phyloP scores from a whole-genome alignment of 2,329 filamentous ascomycete species.

The Teratosphaeria epicoccoides region DNA sequence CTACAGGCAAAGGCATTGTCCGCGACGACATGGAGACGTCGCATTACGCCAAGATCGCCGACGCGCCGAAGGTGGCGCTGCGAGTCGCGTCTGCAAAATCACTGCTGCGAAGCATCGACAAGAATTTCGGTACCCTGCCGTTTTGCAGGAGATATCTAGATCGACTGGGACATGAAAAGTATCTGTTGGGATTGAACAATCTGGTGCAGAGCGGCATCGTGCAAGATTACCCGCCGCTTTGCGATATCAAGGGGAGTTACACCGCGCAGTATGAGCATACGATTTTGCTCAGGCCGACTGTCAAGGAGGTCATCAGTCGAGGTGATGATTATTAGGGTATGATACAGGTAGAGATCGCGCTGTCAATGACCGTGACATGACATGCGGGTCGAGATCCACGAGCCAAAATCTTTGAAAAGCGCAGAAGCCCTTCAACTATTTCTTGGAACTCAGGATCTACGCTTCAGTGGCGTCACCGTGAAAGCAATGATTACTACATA shows the following conservation, averaged over 20 bases:
- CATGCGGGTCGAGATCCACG: too few relatives aligned
- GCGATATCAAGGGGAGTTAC: slow-evolving; percentile 50
- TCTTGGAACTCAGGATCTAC: too few relatives aligned
- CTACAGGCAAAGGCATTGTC: slow-evolving; percentile 41
- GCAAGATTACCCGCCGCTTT: slow-evolving; percentile 46
- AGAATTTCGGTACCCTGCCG: slow-evolving; percentile 52
- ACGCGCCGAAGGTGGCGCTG: slow-evolving; percentile 29
- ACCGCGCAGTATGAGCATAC: slow-evolving; percentile 55
- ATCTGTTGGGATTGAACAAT: slow-evolving; percentile 49
- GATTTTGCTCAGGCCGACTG: slow-evolving; percentile 30
- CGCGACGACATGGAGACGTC: slow-evolving; percentile 36
- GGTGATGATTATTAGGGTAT: slow-evolving; percentile 27
- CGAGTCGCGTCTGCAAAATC: slow-evolving; percentile 44
- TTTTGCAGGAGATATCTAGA: slow-evolving; percentile 55
- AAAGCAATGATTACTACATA: too few relatives aligned
- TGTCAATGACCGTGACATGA: too few relatives aligned
- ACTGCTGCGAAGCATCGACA: slow-evolving; percentile 48
- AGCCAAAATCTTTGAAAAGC: too few relatives aligned
- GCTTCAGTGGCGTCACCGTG: too few relatives aligned
- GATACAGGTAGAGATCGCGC: too few relatives aligned
- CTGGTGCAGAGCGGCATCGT: slow-evolving; percentile 48
- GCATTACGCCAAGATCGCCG: slow-evolving; percentile 27
- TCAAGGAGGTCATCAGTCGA: slow-evolving; percentile 33
- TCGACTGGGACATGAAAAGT: slow-evolving; percentile 49
- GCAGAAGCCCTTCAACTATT: too few relatives aligned